Evolutionary conservation across 306 rosid species (phyloP), one percentile per base, ranked within the genome.

Genomic region (Quercus suber): DNA sequence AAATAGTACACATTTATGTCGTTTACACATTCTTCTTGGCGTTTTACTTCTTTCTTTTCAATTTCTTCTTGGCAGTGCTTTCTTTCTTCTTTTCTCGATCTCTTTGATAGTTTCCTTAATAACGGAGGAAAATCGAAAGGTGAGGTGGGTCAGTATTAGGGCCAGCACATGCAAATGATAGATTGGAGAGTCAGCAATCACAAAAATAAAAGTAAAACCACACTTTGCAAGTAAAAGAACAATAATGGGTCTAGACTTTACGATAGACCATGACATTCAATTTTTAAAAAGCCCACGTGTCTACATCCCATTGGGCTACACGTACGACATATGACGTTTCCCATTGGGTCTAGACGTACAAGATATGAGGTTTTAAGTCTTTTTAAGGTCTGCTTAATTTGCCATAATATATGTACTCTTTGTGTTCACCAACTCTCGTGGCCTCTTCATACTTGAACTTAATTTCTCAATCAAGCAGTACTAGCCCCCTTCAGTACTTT

Each of bases 131-230:
- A 45, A 45, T 45, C 15, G 53, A 12, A 45, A 12, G 53, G 53
- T 11, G 17, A 3, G 53, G 53, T 12, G 53, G 53, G 53, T 45
- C 53, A 37, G 8, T 37, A 7, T 45, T 4, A 9, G 4, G 52
- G 15, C 23, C 25, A 19, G 64, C 85, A 78, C 82, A 76, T 84
- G 85, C 13, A 37, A 59, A 28, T 37, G 17, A 35, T 70, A 5
- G 63, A 53, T 77, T 41, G 69, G 58, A 78, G 75, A 75, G 30
- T 74, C 73, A 35, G 69, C 81, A 71, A 76, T 28, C 43, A 15
- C 55, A 49, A 51, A 20, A 28, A 33, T 11, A 11, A 45, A 45
- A 45, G 13, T 6, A 28, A 7, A 5, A 20, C 45, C 61, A 0
- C 45, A 59, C 11, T 52, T 41, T 30, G 61, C n/a, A 2, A 30